Percentiles rank a stretch among this genome's conserved stretches.
Evolutionary conservation across 345 rosid species (phyloP).

Genomic region (Corymbia maculata): DNA sequence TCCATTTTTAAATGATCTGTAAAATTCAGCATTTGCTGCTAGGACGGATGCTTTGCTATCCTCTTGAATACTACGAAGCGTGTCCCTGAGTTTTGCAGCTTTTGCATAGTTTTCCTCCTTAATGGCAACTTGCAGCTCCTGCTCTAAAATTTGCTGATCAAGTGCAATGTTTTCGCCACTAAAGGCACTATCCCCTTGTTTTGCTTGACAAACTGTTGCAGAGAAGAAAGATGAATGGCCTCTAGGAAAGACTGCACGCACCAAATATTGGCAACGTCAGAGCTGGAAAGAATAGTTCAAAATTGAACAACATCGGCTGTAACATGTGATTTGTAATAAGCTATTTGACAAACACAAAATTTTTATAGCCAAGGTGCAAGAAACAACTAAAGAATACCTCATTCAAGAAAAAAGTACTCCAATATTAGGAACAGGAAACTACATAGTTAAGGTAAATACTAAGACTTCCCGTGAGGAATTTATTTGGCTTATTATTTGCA

Average conservation of each 20-base stretch:
- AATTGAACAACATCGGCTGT: not conserved
- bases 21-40: conserved; percentile 72
- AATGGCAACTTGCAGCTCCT: conserved; percentile 55
- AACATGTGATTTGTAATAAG: not conserved
- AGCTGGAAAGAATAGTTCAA: not conserved
- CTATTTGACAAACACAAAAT: not conserved
- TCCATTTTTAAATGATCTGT: conserved; percentile 61
- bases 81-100: conserved; percentile 84
- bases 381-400: not conserved
- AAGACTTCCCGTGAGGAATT: not conserved
- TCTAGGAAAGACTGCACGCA: not conserved
- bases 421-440: not conserved
- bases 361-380: not conserved
- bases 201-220: conserved; percentile 18
- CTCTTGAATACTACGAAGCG: conserved; percentile 47
- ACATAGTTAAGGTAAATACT: not conserved
- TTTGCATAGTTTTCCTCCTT: conserved; percentile 74
- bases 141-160: conserved; percentile 54
- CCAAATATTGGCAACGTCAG: not conserved
- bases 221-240: not conserved
- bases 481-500: not conserved
- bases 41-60: conserved; percentile 57
- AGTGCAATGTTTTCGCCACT: conserved; percentile 38
- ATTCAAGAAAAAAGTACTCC: not conserved
- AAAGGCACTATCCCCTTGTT: conserved; percentile 44